Conservation (phyloP, 495 filamentous ascomycete species). For the Amphirosellinia nigrospora region DNA sequence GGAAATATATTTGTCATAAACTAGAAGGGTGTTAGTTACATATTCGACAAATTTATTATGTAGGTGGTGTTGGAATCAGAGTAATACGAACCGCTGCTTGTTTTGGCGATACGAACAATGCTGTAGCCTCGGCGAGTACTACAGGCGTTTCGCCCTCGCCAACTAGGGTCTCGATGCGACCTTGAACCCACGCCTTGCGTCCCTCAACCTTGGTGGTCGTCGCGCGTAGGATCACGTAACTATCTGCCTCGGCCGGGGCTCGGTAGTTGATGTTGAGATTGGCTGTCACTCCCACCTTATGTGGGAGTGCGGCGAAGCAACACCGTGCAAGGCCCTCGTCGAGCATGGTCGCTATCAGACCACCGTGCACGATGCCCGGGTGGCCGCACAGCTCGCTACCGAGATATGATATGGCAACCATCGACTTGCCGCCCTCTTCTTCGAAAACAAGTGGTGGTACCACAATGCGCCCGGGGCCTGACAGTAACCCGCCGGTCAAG, state of each 20-base stretch:
- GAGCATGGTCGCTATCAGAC: conserved; percentile 86
- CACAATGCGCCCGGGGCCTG: conserved; percentile 75
- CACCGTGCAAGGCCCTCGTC: conserved; percentile 92
- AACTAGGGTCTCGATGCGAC: conserved; percentile 82
- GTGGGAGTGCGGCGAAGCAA: conserved; percentile 88
- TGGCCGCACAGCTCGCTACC: conserved; percentile 88
- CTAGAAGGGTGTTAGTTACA: conserved; percentile 32
- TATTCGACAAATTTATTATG: not conserved
- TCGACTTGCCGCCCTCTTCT: conserved; percentile 70
- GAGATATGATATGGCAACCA: conserved; percentile 79
- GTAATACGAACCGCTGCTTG: conserved; percentile 69
- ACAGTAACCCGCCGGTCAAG: conserved; percentile 80
- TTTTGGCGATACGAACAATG: conserved; percentile 89
- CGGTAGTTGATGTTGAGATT: conserved; percentile 90
- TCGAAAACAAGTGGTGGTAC: conserved; percentile 83
- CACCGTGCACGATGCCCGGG: conserved; percentile 90
- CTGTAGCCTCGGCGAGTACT: conserved; percentile 78
- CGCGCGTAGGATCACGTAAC: conserved; percentile 79
- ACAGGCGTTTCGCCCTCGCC: conserved; percentile 63
- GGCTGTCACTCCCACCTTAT: conserved; percentile 88
- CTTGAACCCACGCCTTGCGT: conserved; percentile 95
- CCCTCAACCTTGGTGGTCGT: conserved; percentile 89
- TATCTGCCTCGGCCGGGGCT: conserved; percentile 75
- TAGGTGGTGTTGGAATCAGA: not conserved
- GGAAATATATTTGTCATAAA: conserved; percentile 53